Evolutionary conservation across 495 filamentous ascomycete genomes (phyloP), one percentile per base, ranked within the genome.

Genomic region (Geoglossum glabrum): DNA sequence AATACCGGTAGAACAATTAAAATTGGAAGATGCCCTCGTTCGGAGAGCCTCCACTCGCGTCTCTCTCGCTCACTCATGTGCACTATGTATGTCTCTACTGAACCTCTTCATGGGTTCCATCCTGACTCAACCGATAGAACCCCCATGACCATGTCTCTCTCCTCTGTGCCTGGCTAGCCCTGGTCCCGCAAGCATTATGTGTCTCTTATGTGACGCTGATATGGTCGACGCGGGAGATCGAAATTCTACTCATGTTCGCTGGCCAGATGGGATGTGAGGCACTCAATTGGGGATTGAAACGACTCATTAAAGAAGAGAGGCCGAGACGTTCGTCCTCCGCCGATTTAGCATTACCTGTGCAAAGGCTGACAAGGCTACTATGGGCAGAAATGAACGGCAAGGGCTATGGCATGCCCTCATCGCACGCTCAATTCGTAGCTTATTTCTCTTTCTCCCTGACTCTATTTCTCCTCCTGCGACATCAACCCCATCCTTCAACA

Each of bases 401-500:
- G 68, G 92, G 92, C 59, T 99, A 97, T 65, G 92, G 92, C 61
- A 99, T 99, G 92, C 92, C 92, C n/a, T 89, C 84, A 49, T 95
- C 88, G 27, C 92, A 99, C 71, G 86, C 92, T 10, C 92, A 99
- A 69, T 99, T 95, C 67, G 83, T 86, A 51, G 74, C 81, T 10
- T 99, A 86, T 73, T 97, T 95, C 73, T 81, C 87, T 45, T 71
- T 92, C 57, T 87, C 84, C 64, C 68, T 95, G 26, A 71, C 79
- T 17, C 73, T 99, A 30, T 96, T 96, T 71, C 73, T 96, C 26
- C 72, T 90, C 17, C 71, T 85, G 54, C 78, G 90, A 59, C 86
- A 95, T 67, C 72, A 73, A 8, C 86, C 84, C 7, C n/a, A 25
- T 15, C 56, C 61, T 57, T 66, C 64, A 51, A 75, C 72, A 52